A percentile compares a stretch with the other conserved stretches of the same genome.
Conservation (phyloP, 2,329 filamentous ascomycete genomes). For the Amauroascus niger region DNA sequence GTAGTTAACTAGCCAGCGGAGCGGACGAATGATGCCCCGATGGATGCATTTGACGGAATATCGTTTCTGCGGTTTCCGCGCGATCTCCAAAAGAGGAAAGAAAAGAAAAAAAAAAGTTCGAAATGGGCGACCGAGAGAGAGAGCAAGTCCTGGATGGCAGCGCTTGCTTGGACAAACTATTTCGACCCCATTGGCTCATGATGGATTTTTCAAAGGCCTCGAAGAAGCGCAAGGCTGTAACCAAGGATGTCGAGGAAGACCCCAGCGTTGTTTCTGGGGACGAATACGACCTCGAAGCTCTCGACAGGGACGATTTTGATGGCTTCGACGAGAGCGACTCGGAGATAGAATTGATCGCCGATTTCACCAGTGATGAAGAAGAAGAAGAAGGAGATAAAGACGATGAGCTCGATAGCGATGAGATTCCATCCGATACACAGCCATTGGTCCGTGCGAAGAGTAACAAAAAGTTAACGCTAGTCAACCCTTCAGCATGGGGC, state of each 20-base stretch:
- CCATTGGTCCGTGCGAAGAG: slow-evolving; percentile 35
- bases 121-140: too few species aligned
- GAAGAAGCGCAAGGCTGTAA: slow-evolving; percentile 58
- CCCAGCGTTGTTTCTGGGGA: slow-evolving; percentile 49
- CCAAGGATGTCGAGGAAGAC: slow-evolving; percentile 43
- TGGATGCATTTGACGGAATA: too few species aligned
- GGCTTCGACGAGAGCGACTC: slow-evolving; percentile 35
- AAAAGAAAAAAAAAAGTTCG: slow-evolving; percentile 5
- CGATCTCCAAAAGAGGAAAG: background rate
- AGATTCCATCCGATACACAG: slow-evolving; percentile 40
- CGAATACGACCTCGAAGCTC: slow-evolving; percentile 43
- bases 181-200: slow-evolving; percentile 14
- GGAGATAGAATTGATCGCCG: slow-evolving; percentile 48
- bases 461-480: slow-evolving; percentile 27
- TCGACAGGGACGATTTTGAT: slow-evolving; percentile 36
- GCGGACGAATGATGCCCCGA: background rate
- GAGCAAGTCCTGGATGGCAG: slow-evolving; percentile 20
- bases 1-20: too few species aligned
- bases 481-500: slow-evolving; percentile 11
- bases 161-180: slow-evolving; percentile 4
- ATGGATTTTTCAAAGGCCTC: slow-evolving; percentile 34
- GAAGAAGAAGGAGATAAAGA: slow-evolving; percentile 27
- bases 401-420: slow-evolving; percentile 39
- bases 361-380: slow-evolving; percentile 42
- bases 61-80: background rate